A percentile compares a stretch with the other conserved stretches of the same genome.
These are phyloP conservation scores for Stachybotrys chartarum DNA, from an alignment of 2,329 filamentous ascomycete genomes.

Conservation along the genomic window DNA sequence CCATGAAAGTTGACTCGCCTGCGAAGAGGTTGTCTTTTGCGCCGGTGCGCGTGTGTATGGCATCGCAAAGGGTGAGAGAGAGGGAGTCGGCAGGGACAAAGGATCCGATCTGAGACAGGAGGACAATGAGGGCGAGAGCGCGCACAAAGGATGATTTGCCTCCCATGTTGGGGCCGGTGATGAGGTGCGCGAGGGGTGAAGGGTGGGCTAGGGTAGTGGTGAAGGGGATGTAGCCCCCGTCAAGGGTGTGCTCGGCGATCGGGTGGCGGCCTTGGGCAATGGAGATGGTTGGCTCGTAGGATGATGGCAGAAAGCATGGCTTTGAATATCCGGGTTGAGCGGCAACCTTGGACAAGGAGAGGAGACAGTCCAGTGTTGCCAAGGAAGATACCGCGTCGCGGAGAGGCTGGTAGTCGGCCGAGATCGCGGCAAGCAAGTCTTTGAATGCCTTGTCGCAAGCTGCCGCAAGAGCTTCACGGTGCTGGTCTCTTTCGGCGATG, in stretches of 20 bases:
- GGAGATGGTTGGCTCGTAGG: slow-evolving; percentile 58
- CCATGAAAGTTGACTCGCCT: slow-evolving; percentile 96
- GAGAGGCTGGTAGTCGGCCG: slow-evolving; percentile 79
- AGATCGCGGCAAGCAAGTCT: slow-evolving; percentile 64
- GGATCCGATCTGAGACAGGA: slow-evolving; percentile 91
- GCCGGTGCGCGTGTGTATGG: slow-evolving; percentile 92
- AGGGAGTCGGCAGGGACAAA: slow-evolving; percentile 80
- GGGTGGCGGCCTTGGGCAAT: slow-evolving; percentile 69
- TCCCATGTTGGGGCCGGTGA: slow-evolving; percentile 98
- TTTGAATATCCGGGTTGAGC: slow-evolving; percentile 81
- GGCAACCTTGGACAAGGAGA: slow-evolving; percentile 80
- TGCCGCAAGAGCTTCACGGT: slow-evolving; percentile 86
- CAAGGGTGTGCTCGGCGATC: slow-evolving; percentile 87
- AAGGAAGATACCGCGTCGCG: slow-evolving; percentile 84
- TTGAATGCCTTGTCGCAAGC: slow-evolving; percentile 83
- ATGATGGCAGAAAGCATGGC: slow-evolving; percentile 58
- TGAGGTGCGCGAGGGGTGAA: slow-evolving; percentile 65
- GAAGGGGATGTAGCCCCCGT: slow-evolving; percentile 88
- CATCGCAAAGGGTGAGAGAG: slow-evolving; percentile 74
- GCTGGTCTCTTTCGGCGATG: slow-evolving; percentile 82
- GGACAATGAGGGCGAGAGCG: slow-evolving; percentile 80
- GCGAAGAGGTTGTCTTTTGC: slow-evolving; percentile 94
- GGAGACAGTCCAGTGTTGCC: slow-evolving; percentile 80
- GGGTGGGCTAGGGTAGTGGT: slow-evolving; percentile 64
- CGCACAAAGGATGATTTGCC: slow-evolving; percentile 98